Evolutionary conservation across 2,329 filamentous ascomycete species (phyloP).

Genomic region (Stromatinia cepivora): DNA sequence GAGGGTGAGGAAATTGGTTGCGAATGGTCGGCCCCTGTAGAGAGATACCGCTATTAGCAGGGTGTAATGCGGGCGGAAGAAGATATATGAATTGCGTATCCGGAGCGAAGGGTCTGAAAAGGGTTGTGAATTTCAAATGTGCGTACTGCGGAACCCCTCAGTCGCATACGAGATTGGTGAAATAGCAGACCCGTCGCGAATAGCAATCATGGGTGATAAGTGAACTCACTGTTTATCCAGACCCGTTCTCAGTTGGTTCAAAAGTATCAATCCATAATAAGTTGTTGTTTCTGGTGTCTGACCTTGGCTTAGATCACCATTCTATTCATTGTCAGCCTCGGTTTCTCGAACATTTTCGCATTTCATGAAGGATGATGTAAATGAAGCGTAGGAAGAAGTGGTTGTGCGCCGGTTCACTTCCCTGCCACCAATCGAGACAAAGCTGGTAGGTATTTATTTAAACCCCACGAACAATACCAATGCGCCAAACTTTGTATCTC

Average conservation of each 20-base stretch:
- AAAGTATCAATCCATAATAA: slow-evolving; percentile 68
- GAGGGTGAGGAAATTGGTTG: slow-evolving; percentile 72
- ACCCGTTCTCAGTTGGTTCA: slow-evolving; percentile 73
- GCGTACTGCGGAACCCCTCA: background rate
- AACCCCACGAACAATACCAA: slow-evolving; percentile 18
- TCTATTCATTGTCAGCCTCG: slow-evolving; percentile 39
- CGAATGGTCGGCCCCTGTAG: slow-evolving; percentile 68
- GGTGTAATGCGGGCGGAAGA: background rate
- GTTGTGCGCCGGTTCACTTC: slow-evolving; percentile 30
- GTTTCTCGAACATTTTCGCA: slow-evolving; percentile 23
- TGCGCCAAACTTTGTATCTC: slow-evolving; percentile 20
- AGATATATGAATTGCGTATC: background rate
- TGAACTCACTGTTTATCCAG: slow-evolving; percentile 75
- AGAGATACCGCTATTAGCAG: slow-evolving; percentile 25
- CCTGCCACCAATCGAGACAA: slow-evolving; percentile 32
- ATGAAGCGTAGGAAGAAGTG: slow-evolving; percentile 9
- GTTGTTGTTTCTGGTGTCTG: slow-evolving; percentile 70
- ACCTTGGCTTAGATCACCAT: slow-evolving; percentile 35
- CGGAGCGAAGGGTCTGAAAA: background rate
- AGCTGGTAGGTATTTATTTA: slow-evolving; percentile 21
- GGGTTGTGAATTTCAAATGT: background rate
- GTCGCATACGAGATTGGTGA: background rate
- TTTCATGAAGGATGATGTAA: slow-evolving; percentile 8
- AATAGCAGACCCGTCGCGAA: slow-evolving; percentile 11
- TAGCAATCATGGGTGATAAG: background rate